Percentiles rank a stretch among this genome's conserved stretches.
Evolutionary conservation across 352 stramenopile species (phyloP).

Genomic region (Blastocystis sp.): DNA sequence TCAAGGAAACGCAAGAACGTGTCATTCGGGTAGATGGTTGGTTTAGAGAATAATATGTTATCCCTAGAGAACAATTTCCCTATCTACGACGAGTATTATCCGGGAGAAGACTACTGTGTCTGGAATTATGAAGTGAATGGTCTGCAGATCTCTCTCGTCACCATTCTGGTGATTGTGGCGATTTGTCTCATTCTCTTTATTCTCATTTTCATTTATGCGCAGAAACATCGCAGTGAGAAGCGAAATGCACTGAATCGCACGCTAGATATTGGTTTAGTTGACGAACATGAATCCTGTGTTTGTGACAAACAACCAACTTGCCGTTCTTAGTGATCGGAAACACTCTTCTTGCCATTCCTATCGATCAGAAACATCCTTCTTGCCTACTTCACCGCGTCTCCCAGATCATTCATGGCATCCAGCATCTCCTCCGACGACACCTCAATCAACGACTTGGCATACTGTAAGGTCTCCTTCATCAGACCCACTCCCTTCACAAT

Average conservation of each 20-base stretch:
- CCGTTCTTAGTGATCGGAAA: no score
- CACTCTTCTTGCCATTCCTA: no score
- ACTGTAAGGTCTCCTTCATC: slow-evolving; percentile 25
- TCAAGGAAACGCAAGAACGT: neutral
- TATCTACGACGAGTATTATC: slow-evolving; percentile 18
- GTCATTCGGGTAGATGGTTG: neutral
- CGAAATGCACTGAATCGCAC: neutral
- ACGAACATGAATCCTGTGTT: neutral
- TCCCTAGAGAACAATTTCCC: slow-evolving; percentile 16
- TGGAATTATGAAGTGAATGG: slow-evolving; percentile 54
- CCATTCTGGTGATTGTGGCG: neutral
- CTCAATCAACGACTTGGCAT: slow-evolving; percentile 48
- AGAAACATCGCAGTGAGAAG: slow-evolving; percentile 46
- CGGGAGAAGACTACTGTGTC: neutral
- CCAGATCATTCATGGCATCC: slow-evolving; percentile 40
- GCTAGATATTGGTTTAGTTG: neutral
- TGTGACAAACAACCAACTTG: neutral
- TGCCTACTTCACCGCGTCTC: neutral
- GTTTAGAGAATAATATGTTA: neutral
- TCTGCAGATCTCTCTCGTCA: neutral
- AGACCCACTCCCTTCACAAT: neutral
- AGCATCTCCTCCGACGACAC: slow-evolving; percentile 7
- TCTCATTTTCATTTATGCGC: slow-evolving; percentile 51
- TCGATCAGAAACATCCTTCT: no score
- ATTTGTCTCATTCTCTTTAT: slow-evolving; percentile 24